Evolutionary conservation across 768 basidiomycete genomes (phyloP).

Genomic region (Boletus pseudopeckii): DNA sequence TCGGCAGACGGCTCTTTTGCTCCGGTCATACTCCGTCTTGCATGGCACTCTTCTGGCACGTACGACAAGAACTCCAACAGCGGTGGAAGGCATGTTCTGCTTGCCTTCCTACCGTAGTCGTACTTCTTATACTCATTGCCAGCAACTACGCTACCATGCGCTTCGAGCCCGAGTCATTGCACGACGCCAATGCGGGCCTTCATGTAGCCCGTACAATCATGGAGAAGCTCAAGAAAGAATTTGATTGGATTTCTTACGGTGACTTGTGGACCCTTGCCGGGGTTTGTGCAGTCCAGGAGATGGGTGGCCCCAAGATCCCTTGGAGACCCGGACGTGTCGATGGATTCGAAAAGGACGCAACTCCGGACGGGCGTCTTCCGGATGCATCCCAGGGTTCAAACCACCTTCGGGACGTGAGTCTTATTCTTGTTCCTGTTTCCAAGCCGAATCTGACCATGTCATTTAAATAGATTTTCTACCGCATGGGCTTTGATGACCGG

Average conservation of each 20-base stretch:
- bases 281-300: constrained; percentile 89
- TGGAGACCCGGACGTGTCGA: constrained; percentile 95
- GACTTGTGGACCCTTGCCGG: constrained; percentile 97
- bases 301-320: constrained; percentile 87
- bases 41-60: constrained; percentile 93
- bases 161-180: constrained; percentile 83
- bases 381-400: constrained; percentile 81
- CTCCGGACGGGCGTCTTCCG: constrained; percentile 87
- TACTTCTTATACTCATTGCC: constrained; percentile 4
- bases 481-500: constrained; percentile 92
- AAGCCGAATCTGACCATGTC: neutral
- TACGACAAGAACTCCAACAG: constrained; percentile 77
- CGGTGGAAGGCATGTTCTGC: constrained; percentile 65
- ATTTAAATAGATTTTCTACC: constrained; percentile 55
- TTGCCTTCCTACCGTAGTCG: neutral
- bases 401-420: constrained; percentile 74
- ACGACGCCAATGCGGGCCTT: constrained; percentile 83
- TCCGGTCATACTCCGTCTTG: constrained; percentile 83
- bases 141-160: constrained; percentile 99
- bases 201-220: constrained; percentile 76
- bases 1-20: constrained; percentile 79
- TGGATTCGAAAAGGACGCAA: constrained; percentile 67
- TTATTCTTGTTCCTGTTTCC: neutral
- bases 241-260: constrained; percentile 93
- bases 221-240: constrained; percentile 84